Evolutionary conservation across 1,139 yeast genomes (phyloP).

Genomic region (Debaryomycetaceae sp.): DNA sequence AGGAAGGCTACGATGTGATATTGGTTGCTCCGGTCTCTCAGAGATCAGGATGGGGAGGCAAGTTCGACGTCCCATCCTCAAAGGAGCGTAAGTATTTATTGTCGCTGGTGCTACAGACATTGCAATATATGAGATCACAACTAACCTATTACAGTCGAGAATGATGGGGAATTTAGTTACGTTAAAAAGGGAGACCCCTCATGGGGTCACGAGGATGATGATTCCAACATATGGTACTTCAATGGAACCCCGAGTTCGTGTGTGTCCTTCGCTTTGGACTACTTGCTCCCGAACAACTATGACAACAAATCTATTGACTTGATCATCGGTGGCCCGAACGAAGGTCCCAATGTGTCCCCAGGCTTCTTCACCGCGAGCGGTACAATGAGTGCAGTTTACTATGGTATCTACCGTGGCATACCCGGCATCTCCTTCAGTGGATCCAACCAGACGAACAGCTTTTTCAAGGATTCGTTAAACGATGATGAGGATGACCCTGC

Average conservation of each 20-base stretch:
- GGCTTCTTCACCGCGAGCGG: constrained; percentile 39
- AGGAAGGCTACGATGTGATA: constrained; percentile 26
- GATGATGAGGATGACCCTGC: constrained; percentile 31
- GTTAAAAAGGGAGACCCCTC: constrained; percentile 42
- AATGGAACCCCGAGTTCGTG: constrained; percentile 47
- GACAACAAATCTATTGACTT: constrained; percentile 34
- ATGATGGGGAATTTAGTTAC: constrained; percentile 42
- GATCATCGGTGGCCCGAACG: constrained; percentile 42
- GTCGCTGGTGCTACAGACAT: not conserved
- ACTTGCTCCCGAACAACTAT: constrained; percentile 39
- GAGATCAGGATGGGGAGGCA: constrained; percentile 29
- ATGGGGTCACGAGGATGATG: constrained; percentile 45
- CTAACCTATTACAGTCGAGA: constrained; percentile 5
- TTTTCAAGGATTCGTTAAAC: constrained; percentile 36
- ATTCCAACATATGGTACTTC: constrained; percentile 46
- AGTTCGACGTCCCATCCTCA: constrained; percentile 24
- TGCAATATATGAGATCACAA: too few species aligned
- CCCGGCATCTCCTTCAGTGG: constrained; percentile 25
- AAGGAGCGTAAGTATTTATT: constrained; percentile 4
- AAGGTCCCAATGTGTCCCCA: constrained; percentile 42
- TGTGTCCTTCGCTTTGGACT: constrained; percentile 41
- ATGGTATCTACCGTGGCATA: constrained; percentile 40
- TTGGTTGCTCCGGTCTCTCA: constrained; percentile 33
- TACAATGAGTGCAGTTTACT: constrained; percentile 43
- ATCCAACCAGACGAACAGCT: constrained; percentile 40